A percentile compares a stretch with the other conserved stretches of the same genome.
phyloP scores from a whole-genome alignment of 2,329 filamentous ascomycete species.

The Stachybotrys chlorohalonatus region DNA sequence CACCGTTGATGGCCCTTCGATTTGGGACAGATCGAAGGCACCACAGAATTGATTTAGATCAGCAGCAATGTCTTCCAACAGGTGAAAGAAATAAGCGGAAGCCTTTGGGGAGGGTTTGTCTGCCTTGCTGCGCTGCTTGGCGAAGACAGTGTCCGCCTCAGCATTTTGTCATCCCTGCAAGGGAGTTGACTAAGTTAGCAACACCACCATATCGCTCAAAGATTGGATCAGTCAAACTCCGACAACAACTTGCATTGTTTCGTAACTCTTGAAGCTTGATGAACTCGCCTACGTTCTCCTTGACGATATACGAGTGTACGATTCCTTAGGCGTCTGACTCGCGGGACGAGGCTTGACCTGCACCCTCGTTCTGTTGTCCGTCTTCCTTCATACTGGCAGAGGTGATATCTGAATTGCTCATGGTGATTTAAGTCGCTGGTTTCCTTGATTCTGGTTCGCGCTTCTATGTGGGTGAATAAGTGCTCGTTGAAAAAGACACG shows the following conservation, averaged over 20 bases:
- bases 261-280: conserved; percentile 1
- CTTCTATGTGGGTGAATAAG: too few relatives aligned
- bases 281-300: not conserved
- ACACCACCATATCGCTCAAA: not conserved
- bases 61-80: conserved; percentile 33
- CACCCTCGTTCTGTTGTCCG: not conserved
- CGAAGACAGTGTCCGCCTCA: conserved; percentile 32
- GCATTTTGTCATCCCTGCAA: conserved; percentile 34
- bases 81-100: conserved; percentile 21
- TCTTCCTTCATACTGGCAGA: not conserved
- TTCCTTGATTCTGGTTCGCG: too few relatives aligned
- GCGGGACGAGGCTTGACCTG: not conserved
- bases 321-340: not conserved
- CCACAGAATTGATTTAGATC: conserved; percentile 27
- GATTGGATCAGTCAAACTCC: too few relatives aligned
- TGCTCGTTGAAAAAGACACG: too few relatives aligned
- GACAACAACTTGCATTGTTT: not conserved
- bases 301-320: not conserved
- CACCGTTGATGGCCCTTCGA: conserved; percentile 16
- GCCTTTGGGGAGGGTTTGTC: conserved; percentile 19
- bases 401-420: too few relatives aligned
- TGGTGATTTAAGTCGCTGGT: too few relatives aligned
- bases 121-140: conserved; percentile 24
- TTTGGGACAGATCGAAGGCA: conserved; percentile 13
- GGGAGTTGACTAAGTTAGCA: not conserved